Evolutionary conservation across 1,139 yeast genomes (phyloP), one percentile per base, ranked within the genome.

Genomic region (Debaryomycetaceae sp.): DNA sequence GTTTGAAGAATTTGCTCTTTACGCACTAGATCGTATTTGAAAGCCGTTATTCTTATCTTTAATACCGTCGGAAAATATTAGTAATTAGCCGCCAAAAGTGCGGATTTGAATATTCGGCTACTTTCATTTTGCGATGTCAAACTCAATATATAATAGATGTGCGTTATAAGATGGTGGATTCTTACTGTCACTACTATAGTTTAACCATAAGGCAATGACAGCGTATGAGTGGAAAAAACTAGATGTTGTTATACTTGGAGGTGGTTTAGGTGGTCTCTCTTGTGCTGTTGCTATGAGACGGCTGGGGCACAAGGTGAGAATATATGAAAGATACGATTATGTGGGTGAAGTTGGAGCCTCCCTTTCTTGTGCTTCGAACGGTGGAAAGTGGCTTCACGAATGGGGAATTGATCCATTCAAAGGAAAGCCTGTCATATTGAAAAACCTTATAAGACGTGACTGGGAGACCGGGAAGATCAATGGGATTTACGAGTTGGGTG

Each of bases 341-440:
- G 57, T 54, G 13, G 58, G 58, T 11, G 60, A 56, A 42, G 59
- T 56, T n/a, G 60, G 60, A 7, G 60, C 59, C 13, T 53, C 59
- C 6, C 45, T 57, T 14, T 55, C 59, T 6, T 55, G 55, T 45
- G 60, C 60, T 31, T 54, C 59, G 9, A 57, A 57, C 39, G 60
- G 60, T 6, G 59, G 60, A 3, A 43, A 47, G 11, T 47, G 53
- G 43, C 43, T 57, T 34, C 50, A 50, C 24, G 58, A 55, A 38
- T 48, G 57, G 52, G 60, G 49, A 1, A 46, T 57, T 6, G 53
- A 54, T 31, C 44, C 56, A 13, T 38, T 42, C 34, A 49, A 49
- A 29, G 49, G 56, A 3, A 47, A 47, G 27, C 59, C 60, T 5
- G 53, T 56, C 13, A 53, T 57, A n/a, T 45, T 56, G 39, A 49